These are phyloP conservation scores for Chlamydomonas schloesseri DNA, from an alignment of 139 green algal genomes.

Conservation along the genomic window DNA sequence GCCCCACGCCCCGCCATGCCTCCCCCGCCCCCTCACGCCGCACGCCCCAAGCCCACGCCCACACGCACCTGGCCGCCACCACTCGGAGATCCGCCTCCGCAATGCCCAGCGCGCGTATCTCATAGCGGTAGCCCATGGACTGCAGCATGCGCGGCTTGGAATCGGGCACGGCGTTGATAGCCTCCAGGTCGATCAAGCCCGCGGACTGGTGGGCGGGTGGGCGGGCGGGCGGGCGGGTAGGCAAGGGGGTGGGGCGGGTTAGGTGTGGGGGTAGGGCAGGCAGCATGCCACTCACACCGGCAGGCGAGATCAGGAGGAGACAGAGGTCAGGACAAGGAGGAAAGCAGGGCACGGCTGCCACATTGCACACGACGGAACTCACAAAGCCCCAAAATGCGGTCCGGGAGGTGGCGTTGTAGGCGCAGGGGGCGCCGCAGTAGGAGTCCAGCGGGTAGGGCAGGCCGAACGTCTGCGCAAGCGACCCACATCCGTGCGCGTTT, in stretches of 20 bases:
- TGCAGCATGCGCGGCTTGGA: background rate
- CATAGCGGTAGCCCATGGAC: constrained; percentile 8
- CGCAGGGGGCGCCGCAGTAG: background rate
- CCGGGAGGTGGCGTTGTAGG: constrained; percentile 2
- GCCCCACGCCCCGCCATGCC: too few species aligned
- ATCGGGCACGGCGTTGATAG: background rate
- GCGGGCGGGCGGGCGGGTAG: too few species aligned
- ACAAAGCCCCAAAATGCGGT: constrained; percentile 40
- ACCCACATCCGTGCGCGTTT: too few species aligned
- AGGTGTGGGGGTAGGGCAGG: too few species aligned
- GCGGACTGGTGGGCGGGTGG: background rate
- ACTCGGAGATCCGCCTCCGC: too few species aligned
- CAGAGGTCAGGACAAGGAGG: too few species aligned
- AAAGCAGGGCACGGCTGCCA: too few species aligned
- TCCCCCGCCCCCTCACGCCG: background rate
- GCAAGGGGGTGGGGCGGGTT: too few species aligned
- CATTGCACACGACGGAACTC: background rate
- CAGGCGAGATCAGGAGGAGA: background rate
- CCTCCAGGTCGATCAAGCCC: background rate
- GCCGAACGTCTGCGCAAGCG: background rate
- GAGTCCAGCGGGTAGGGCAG: background rate
- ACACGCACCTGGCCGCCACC: background rate
- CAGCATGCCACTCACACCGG: background rate
- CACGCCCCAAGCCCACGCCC: too few species aligned
- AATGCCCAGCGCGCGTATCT: background rate